phyloP scores from a whole-genome alignment of 768 basidiomycete species.

The Boletus subcaerulescens region DNA sequence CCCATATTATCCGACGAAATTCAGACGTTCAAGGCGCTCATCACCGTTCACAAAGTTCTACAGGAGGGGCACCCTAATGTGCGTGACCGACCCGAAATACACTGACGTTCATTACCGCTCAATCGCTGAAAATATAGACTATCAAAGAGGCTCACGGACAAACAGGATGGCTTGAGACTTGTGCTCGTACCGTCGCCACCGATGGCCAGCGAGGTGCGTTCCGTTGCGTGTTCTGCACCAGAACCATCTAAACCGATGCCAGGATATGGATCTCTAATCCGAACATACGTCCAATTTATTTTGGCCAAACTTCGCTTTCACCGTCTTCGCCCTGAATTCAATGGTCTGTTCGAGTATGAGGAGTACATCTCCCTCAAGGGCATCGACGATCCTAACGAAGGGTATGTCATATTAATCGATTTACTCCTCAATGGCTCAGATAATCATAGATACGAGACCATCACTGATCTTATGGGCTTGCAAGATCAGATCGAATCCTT shows the following conservation, averaged over 20 bases:
- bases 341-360: conserved; percentile 98
- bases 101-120: conserved; percentile 4
- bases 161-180: conserved; percentile 97
- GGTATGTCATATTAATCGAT: conserved; percentile 49
- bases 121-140: conserved; percentile 50
- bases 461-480: conserved; percentile 93
- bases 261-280: conserved; percentile 93
- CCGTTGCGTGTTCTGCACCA: neutral
- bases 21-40: conserved; percentile 97
- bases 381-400: conserved; percentile 98
- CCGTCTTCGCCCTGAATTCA: conserved; percentile 93
- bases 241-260: conserved; percentile 6
- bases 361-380: conserved; percentile 97
- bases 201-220: conserved; percentile 72
- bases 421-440: conserved; percentile 9
- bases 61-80: conserved; percentile 98
- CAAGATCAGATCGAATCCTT: conserved; percentile 99
- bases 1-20: conserved; percentile 97
- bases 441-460: conserved; percentile 84
- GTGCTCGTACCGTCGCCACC: conserved; percentile 79
- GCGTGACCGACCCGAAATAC: conserved; percentile 19
- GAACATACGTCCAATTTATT: conserved; percentile 94
- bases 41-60: conserved; percentile 95
- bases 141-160: conserved; percentile 97
- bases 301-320: conserved; percentile 95